Conservation (phyloP, 768 basidiomycete genomes). For the Tylopilus felleus region DNA sequence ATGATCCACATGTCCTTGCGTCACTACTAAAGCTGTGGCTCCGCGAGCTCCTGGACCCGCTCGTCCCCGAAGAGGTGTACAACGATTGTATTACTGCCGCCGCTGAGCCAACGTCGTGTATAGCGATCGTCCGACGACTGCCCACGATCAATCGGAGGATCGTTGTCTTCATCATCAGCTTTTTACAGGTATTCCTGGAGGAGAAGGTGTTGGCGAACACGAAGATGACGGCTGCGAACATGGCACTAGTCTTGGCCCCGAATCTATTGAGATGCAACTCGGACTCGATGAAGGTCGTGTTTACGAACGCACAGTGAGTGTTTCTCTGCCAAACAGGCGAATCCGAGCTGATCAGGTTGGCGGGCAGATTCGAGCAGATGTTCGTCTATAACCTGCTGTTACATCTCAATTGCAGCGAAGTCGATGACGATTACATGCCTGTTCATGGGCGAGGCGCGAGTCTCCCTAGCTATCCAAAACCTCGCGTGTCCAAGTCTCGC, state of each 20-base stretch:
- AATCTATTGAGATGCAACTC: conserved; percentile 85
- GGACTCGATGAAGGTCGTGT: conserved; percentile 84
- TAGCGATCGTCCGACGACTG: conserved; percentile 70
- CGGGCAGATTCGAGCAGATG: conserved; percentile 75
- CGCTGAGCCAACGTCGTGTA: conserved; percentile 62
- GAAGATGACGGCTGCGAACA: conserved; percentile 88
- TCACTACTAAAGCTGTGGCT: conserved; percentile 93
- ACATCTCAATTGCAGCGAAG: conserved; percentile 68
- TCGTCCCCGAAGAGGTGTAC: conserved; percentile 88
- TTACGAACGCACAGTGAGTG: conserved; percentile 86
- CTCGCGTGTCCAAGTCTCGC: conserved; percentile 54
- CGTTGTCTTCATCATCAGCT: conserved; percentile 84
- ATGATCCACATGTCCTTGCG: conserved; percentile 87
- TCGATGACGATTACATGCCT: conserved; percentile 78
- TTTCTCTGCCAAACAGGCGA: conserved; percentile 2
- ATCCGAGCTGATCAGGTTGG: conserved; percentile 7
- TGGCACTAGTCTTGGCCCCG: conserved; percentile 90
- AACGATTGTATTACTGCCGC: conserved; percentile 80
- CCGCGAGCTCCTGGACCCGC: conserved; percentile 87
- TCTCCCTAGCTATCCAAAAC: conserved; percentile 39
- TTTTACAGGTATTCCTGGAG: conserved; percentile 84
- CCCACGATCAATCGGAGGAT: conserved; percentile 87
- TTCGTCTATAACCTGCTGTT: conserved; percentile 84
- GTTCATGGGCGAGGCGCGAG: conserved; percentile 77
- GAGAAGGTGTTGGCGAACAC: conserved; percentile 68